Conservation (phyloP, 192 early-diverging fungal genomes). For the Coemansia sp. region DNA sequence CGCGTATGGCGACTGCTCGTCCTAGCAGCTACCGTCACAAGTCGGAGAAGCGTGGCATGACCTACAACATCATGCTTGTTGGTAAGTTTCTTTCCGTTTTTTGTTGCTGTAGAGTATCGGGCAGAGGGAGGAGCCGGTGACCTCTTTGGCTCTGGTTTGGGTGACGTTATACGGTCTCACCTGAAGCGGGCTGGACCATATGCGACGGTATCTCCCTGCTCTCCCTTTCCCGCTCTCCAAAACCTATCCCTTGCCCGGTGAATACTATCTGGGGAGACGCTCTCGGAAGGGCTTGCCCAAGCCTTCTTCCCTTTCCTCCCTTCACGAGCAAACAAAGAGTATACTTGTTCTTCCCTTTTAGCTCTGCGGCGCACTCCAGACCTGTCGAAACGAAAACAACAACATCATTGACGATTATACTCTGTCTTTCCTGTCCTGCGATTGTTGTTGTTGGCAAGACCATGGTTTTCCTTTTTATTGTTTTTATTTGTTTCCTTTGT, state of each 20-base stretch:
- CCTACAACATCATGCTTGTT: constrained; percentile 97
- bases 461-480: constrained; percentile 4
- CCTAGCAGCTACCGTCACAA: constrained; percentile 74
- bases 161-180: not conserved
- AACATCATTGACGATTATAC: not conserved
- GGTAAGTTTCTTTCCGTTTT: constrained; percentile 58
- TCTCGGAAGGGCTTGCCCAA: not conserved
- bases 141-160: not conserved
- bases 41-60: constrained; percentile 94
- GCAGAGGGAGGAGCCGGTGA: not conserved
- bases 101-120: not conserved
- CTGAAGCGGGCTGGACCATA: not conserved
- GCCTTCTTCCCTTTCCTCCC: not conserved
- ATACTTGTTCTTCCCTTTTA: constrained; percentile 1
- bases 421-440: constrained; percentile 1
- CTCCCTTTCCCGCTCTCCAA: not conserved
- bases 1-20: constrained; percentile 48
- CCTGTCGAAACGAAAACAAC: not conserved
- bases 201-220: not conserved
- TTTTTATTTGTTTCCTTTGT: constrained; percentile 1
- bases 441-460: constrained; percentile 17
- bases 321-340: constrained; percentile 9
- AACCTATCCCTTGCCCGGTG: not conserved
- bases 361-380: not conserved
- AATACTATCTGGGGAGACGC: not conserved